These are phyloP conservation scores for Pseudotulostoma volvatum DNA, from an alignment of 495 filamentous ascomycete species.

Conservation along the genomic window DNA sequence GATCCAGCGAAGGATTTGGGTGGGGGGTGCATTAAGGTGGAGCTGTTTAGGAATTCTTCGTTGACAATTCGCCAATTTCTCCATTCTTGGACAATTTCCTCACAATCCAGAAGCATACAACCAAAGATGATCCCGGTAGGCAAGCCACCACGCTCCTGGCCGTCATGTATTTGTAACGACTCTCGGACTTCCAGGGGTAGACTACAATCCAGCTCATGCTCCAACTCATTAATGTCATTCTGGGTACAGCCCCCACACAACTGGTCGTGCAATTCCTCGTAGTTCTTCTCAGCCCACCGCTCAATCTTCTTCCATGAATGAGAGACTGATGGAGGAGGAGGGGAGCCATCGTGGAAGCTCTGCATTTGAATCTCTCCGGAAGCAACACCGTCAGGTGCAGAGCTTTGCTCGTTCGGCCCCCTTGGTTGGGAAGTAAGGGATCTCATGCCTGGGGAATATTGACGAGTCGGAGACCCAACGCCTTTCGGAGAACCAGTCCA, in stretches of 20 bases:
- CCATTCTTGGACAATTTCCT: constrained; percentile 97
- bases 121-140: constrained; percentile 90
- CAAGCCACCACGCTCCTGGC: constrained; percentile 81
- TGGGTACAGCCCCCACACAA: constrained; percentile 76
- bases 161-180: constrained; percentile 80
- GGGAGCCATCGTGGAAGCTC: constrained; percentile 79
- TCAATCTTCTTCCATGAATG: constrained; percentile 94
- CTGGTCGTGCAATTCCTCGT: constrained; percentile 85
- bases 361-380: constrained; percentile 86
- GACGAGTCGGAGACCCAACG: constrained; percentile 34
- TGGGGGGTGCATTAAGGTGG: constrained; percentile 36
- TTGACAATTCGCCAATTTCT: constrained; percentile 90
- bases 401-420: constrained; percentile 38
- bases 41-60: constrained; percentile 58
- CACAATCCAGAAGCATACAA: constrained; percentile 90
- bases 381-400: constrained; percentile 41
- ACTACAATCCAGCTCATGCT: constrained; percentile 90
- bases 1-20: constrained; percentile 46
- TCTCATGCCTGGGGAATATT: constrained; percentile 85
- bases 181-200: constrained; percentile 88
- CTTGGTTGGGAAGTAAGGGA: constrained; percentile 47
- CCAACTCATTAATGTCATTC: constrained; percentile 93
- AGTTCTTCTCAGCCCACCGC: constrained; percentile 84
- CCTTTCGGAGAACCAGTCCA: constrained; percentile 46
- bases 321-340: constrained; percentile 68